A percentile compares a stretch with the other conserved stretches of the same genome.
Evolutionary conservation across 2,329 filamentous ascomycete genomes (phyloP).

Genomic region (Cadophora luteo-olivacea): DNA sequence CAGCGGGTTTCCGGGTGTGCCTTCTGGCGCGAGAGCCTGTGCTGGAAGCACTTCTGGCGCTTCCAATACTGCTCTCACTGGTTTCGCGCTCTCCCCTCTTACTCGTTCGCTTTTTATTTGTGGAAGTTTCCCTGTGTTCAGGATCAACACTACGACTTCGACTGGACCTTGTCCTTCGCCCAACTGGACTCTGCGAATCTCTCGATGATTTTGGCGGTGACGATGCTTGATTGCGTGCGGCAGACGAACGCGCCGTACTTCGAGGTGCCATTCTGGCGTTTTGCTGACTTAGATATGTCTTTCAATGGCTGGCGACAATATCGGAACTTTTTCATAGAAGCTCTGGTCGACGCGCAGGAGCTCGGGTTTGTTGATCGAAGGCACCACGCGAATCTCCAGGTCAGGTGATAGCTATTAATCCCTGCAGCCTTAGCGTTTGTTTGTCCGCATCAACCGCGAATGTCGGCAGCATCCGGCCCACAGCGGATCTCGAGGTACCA

Average conservation of each 20-base stretch:
- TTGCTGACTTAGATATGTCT: neutral
- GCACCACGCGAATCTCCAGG: neutral
- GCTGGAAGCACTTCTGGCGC: slow-evolving; percentile 30
- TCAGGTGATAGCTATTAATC: neutral
- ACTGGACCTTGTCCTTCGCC: slow-evolving; percentile 42
- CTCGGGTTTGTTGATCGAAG: neutral
- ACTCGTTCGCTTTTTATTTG: slow-evolving; percentile 15
- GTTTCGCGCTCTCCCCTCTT: slow-evolving; percentile 31
- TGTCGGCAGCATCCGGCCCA: too few relatives aligned
- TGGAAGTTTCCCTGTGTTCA: slow-evolving; percentile 29
- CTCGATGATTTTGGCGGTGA: slow-evolving; percentile 37
- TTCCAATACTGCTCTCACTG: slow-evolving; percentile 38
- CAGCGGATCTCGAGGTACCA: neutral
- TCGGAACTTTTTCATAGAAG: neutral
- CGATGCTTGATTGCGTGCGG: slow-evolving; percentile 36
- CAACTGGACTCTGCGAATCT: slow-evolving; percentile 32
- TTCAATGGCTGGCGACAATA: slow-evolving; percentile 13
- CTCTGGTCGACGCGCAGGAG: neutral
- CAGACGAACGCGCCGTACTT: slow-evolving; percentile 33
- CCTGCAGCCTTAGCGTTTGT: neutral
- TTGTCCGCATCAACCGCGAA: too few relatives aligned
- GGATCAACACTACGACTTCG: slow-evolving; percentile 49
- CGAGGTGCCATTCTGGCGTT: slow-evolving; percentile 25
- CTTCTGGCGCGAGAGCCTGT: slow-evolving; percentile 33
- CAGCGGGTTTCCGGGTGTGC: slow-evolving; percentile 24